These are phyloP conservation scores for Batkoa obscura DNA, from an alignment of 371 early-diverging fungal genomes.

Conservation along the genomic window DNA sequence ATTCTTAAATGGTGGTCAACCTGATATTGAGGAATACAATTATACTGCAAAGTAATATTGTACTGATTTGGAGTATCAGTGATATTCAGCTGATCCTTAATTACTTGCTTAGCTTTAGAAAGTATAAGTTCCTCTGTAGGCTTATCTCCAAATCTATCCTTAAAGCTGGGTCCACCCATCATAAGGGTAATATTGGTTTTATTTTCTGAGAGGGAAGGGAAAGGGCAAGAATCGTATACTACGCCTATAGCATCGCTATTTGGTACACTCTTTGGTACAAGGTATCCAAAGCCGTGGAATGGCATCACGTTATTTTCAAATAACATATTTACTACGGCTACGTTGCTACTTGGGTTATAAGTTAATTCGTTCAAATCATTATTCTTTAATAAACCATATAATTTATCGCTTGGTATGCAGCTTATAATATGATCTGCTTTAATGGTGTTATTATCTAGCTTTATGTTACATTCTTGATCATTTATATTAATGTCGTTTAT, in stretches of 20 bases:
- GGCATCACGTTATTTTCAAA: conserved; percentile 27
- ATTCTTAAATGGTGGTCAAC: conserved; percentile 62
- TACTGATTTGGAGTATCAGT: conserved; percentile 23
- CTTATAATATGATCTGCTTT: neutral
- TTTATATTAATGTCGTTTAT: neutral
- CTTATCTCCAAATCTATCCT: neutral
- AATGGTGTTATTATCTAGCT: neutral
- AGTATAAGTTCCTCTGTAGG: conserved; percentile 7
- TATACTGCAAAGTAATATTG: conserved; percentile 30
- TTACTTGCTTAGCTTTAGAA: conserved; percentile 8
- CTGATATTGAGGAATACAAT: conserved; percentile 82
- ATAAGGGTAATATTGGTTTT: conserved; percentile 48
- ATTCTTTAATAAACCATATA: neutral
- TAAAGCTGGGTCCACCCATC: conserved; percentile 74
- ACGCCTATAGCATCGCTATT: conserved; percentile 48
- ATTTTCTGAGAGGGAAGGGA: conserved; percentile 18
- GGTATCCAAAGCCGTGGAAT: conserved; percentile 73
- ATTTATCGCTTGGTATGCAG: neutral
- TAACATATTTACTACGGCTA: conserved; percentile 75
- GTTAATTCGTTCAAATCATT: conserved; percentile 8
- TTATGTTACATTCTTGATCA: neutral
- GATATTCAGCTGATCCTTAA: conserved; percentile 33
- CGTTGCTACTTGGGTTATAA: conserved; percentile 46
- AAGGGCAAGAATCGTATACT: conserved; percentile 73
- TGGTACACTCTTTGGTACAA: conserved; percentile 45